Percentiles rank a stretch among this genome's conserved stretches.
These are phyloP conservation scores for Lactarius sp. DNA, from an alignment of 768 basidiomycete species.

Conservation along the genomic window DNA sequence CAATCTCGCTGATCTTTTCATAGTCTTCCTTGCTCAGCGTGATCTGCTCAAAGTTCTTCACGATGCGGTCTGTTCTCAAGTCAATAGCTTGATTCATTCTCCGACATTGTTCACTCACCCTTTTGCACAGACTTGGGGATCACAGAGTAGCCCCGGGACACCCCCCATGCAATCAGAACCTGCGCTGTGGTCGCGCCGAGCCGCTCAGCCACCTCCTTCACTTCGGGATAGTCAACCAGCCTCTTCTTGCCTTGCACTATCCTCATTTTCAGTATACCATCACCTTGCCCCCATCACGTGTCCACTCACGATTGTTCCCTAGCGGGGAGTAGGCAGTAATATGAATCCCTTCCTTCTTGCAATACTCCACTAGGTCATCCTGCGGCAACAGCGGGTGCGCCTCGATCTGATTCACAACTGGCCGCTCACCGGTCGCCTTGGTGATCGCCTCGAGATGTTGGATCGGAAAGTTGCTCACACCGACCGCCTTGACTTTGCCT, in stretches of 20 bases:
- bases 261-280: slow-evolving; percentile 4
- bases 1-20: slow-evolving; percentile 50
- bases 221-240: slow-evolving; percentile 60
- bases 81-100: not conserved
- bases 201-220: slow-evolving; percentile 58
- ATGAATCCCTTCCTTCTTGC: slow-evolving; percentile 64
- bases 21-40: slow-evolving; percentile 63
- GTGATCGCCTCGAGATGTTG: slow-evolving; percentile 62
- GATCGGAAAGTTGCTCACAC: slow-evolving; percentile 79
- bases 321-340: slow-evolving; percentile 68
- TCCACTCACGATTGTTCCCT: slow-evolving; percentile 67
- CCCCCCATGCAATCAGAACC: slow-evolving; percentile 80
- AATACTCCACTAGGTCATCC: slow-evolving; percentile 64
- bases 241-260: slow-evolving; percentile 56
- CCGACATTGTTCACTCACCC: slow-evolving; percentile 29
- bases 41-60: slow-evolving; percentile 75
- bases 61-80: slow-evolving; percentile 47
- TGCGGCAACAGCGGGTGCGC: slow-evolving; percentile 78
- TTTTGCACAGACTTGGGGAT: slow-evolving; percentile 81
- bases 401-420: slow-evolving; percentile 78
- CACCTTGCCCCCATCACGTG: not conserved
- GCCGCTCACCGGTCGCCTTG: slow-evolving; percentile 64
- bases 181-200: slow-evolving; percentile 69
- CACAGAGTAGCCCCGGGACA: slow-evolving; percentile 68
- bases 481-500: slow-evolving; percentile 66